phyloP scores from a whole-genome alignment of 306 rosid genomes.

The Sicyos edulis region DNA sequence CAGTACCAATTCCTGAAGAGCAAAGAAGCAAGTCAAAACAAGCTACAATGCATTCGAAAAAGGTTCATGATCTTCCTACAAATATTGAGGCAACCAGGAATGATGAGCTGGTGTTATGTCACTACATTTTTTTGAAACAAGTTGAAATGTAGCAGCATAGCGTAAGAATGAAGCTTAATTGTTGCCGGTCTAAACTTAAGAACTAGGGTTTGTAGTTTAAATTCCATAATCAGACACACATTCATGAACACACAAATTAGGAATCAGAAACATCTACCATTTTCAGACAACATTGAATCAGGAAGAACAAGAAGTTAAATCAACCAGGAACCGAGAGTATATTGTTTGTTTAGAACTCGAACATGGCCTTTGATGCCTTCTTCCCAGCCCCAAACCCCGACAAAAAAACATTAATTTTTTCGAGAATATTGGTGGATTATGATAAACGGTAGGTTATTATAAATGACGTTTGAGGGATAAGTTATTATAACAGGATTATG shows the following conservation, averaged over 20 bases:
- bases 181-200: not conserved
- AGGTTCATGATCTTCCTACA: not conserved
- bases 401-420: too few relatives aligned
- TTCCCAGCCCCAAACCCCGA: too few relatives aligned
- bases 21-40: not conserved
- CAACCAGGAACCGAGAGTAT: conserved; percentile 49
- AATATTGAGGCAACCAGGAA: not conserved
- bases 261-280: not conserved
- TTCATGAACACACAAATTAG: not conserved
- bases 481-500: too few relatives aligned
- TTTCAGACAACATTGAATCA: not conserved
- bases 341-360: conserved; percentile 74
- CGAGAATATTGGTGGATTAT: too few relatives aligned
- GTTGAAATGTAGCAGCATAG: not conserved
- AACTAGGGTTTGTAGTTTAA: not conserved
- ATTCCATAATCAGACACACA: not conserved
- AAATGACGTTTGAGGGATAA: too few relatives aligned
- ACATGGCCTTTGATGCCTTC: conserved; percentile 68
- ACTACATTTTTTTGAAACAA: not conserved
- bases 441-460: too few relatives aligned
- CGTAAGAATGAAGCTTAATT: not conserved
- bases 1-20: conserved; percentile 65
- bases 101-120: not conserved
- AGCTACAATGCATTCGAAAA: not conserved
- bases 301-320: not conserved